A percentile compares a stretch with the other conserved stretches of the same genome.
These are phyloP conservation scores for Hippophae rhamnoides DNA, from an alignment of 306 rosid species.

Conservation along the genomic window DNA sequence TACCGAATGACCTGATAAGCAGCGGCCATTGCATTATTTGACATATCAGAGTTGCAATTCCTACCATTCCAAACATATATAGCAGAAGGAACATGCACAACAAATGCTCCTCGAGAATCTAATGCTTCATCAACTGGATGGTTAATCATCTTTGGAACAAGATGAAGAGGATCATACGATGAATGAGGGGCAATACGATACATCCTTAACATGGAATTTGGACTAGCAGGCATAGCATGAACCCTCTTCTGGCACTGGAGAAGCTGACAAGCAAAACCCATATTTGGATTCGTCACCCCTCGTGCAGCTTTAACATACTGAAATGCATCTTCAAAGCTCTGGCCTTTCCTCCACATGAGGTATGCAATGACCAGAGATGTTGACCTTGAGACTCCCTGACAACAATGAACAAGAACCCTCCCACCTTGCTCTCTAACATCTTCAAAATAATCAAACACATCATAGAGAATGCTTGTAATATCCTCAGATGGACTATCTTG, in stretches of 20 bases:
- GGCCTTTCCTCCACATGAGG: slow-evolving; percentile 92
- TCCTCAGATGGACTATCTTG: slow-evolving; percentile 83
- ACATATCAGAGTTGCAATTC: slow-evolving; percentile 40
- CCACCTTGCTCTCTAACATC: slow-evolving; percentile 76
- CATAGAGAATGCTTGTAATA: slow-evolving; percentile 75
- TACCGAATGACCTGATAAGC: slow-evolving; percentile 72
- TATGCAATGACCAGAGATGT: slow-evolving; percentile 83
- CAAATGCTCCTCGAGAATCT: slow-evolving; percentile 89
- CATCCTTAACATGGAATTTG: slow-evolving; percentile 68
- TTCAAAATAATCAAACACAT: slow-evolving; percentile 94
- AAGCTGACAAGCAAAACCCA: slow-evolving; percentile 90
- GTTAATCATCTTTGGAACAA: slow-evolving; percentile 67
- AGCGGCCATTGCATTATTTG: slow-evolving; percentile 47
- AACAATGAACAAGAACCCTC: slow-evolving; percentile 85
- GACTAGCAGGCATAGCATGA: slow-evolving; percentile 76
- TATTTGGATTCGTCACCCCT: slow-evolving; percentile 81
- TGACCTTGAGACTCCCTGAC: slow-evolving; percentile 88
- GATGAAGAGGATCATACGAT: slow-evolving; percentile 79
- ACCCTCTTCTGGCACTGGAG: slow-evolving; percentile 92
- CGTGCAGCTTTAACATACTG: slow-evolving; percentile 85
- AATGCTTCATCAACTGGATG: slow-evolving; percentile 49
- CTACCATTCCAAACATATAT: slow-evolving; percentile 78
- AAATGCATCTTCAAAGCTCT: slow-evolving; percentile 82
- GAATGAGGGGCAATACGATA: slow-evolving; percentile 97
- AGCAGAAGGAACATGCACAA: slow-evolving; percentile 73